A percentile compares a stretch with the other conserved stretches of the same genome.
Evolutionary conservation across 441 rosid species (phyloP).

Genomic region (Gossypium aridum): DNA sequence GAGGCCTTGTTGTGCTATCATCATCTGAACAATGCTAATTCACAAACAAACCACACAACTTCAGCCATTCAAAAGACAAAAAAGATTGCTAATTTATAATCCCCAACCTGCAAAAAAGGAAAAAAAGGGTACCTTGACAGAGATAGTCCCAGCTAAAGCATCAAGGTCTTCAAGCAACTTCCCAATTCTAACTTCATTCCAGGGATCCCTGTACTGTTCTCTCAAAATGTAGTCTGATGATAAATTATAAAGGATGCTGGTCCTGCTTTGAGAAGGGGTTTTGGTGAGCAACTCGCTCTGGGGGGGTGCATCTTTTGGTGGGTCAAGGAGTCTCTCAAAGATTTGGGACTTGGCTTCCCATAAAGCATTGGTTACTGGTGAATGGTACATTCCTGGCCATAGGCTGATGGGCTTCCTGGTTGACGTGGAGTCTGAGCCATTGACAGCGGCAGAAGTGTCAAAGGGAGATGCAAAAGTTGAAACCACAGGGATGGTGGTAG

Average conservation of each 20-base stretch:
- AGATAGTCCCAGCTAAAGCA: slow-evolving; percentile 85
- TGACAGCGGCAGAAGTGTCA: slow-evolving; percentile 31
- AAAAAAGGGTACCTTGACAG: slow-evolving; percentile 49
- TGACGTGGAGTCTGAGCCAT: slow-evolving; percentile 42
- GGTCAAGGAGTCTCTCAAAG: slow-evolving; percentile 45
- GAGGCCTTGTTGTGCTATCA: slow-evolving; percentile 55
- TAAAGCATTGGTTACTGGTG: slow-evolving; percentile 74
- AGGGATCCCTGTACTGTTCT: slow-evolving; percentile 85
- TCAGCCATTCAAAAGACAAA: background rate
- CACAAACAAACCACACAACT: slow-evolving; percentile 10
- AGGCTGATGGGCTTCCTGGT: slow-evolving; percentile 64
- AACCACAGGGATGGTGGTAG: slow-evolving; percentile 21
- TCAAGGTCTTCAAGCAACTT: slow-evolving; percentile 90
- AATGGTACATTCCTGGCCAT: slow-evolving; percentile 94
- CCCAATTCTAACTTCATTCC: slow-evolving; percentile 79
- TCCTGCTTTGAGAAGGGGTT: slow-evolving; percentile 65
- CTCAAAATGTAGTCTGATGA: slow-evolving; percentile 65
- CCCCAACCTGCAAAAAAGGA: background rate
- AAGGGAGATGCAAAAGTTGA: slow-evolving; percentile 23
- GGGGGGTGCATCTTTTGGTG: slow-evolving; percentile 26
- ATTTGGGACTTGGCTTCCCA: slow-evolving; percentile 76
- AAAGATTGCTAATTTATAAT: background rate
- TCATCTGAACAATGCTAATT: slow-evolving; percentile 60
- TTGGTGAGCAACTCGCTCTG: slow-evolving; percentile 36
- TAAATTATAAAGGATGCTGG: slow-evolving; percentile 55